These are phyloP conservation scores for Obelidium mucronatum DNA, from an alignment of 192 early-diverging fungal genomes.

Conservation along the genomic window DNA sequence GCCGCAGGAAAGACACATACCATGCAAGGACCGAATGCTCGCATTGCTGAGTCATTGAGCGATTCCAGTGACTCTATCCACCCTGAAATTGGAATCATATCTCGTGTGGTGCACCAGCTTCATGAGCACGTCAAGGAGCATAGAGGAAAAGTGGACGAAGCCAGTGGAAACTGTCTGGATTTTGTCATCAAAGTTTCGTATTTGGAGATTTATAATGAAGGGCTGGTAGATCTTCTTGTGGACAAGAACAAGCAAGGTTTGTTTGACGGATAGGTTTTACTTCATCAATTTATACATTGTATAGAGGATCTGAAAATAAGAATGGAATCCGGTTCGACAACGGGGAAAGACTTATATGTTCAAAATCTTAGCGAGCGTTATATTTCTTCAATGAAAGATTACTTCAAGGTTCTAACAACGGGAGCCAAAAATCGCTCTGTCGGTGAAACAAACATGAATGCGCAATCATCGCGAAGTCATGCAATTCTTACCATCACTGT, in stretches of 20 bases:
- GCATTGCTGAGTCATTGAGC: conserved; percentile 24
- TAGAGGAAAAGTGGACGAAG: conserved; percentile 30
- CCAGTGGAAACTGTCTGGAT: conserved; percentile 42
- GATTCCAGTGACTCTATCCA: conserved; percentile 36
- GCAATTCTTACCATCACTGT: conserved; percentile 80
- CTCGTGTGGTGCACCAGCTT: conserved; percentile 41
- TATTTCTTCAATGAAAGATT: conserved; percentile 39
- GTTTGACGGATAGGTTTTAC: not conserved
- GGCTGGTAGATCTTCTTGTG: conserved; percentile 44
- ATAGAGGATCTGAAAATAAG: conserved; percentile 50
- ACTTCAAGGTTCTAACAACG: conserved; percentile 38
- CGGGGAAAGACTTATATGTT: conserved; percentile 53
- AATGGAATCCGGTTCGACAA: conserved; percentile 47
- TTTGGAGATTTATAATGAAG: conserved; percentile 59
- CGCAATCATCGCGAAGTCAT: conserved; percentile 69
- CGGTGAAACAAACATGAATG: conserved; percentile 61
- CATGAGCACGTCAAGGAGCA: conserved; percentile 27
- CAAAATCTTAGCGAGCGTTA: conserved; percentile 49
- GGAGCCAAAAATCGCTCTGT: conserved; percentile 44
- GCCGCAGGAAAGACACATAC: conserved; percentile 58
- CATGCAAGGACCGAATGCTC: conserved; percentile 45
- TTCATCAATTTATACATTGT: not conserved
- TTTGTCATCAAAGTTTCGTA: conserved; percentile 52
- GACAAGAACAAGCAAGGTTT: conserved; percentile 44
- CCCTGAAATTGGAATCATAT: conserved; percentile 36